Base-by-base conservation (phyloP, 176 grass and related monocot species). In the Oryza brachyantha region DNA sequence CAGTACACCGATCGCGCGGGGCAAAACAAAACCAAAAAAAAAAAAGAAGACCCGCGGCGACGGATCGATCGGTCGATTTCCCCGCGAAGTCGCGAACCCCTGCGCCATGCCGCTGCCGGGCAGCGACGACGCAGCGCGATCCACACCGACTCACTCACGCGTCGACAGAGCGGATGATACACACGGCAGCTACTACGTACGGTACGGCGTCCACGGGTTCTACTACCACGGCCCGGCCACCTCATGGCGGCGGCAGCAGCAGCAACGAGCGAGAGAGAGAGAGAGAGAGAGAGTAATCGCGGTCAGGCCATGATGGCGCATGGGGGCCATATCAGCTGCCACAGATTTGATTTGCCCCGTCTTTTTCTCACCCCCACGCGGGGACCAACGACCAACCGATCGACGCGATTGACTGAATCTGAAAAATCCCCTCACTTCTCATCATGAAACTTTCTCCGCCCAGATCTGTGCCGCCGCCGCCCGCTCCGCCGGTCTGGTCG, bases 321-420 rank as follows among this genome's bases (percentile, higher is more conserved):
- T 54, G 57, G 75, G 57, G 66, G 31, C 31, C 0, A 41, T 66
- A 42, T 5, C 25, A 0, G 13, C 6, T 66, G 75, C 32, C 41
- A 34, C 25, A 7, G 35, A 80, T 24, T 24, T 42, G 50, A 80
- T 24, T 24, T 42, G 25, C 31, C 29, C 46, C 63, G 41, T 17
- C 41, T 2, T 35, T 36, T 28, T 70, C 1, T 3, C 1, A 1
- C 0, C 5, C 2, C 8, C 4, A 8, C 17, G 28, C 16, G 32
- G 38, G 73, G 40, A 64, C 54, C 74, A 78, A 32, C 60, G 19
- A 54, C 66, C 40, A 28, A 38, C 57, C 38, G 64, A 28, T 61
- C 38, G 48, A 79, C 35, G 68, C 36, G 50, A 62, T 84, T 84
- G 82, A 77, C 82, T 70, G 64, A 68, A 76, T 61, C 72, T 65